Base-by-base conservation (phyloP, 139 green algal genomes). In the Spirogloea muscicola region DNA sequence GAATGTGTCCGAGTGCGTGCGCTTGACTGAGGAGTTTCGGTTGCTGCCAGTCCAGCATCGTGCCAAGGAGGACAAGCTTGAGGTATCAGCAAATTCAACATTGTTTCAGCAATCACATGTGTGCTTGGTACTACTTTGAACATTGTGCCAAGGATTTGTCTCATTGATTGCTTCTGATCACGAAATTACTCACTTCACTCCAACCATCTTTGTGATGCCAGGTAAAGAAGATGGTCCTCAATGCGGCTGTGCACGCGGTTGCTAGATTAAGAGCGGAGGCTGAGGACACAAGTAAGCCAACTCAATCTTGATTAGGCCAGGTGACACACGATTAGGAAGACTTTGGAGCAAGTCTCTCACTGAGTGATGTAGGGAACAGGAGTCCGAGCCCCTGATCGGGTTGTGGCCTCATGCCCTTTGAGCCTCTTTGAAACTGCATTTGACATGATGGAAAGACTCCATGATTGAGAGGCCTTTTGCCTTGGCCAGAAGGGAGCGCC, bases 61-160 rank as follows among this genome's bases (percentile, higher is more conserved):
- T 4, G 61, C 51, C n/a, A 86, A 86, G 27, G 81, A 87, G 44
- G 81, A 86, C 55, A 87, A 87, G 81, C 81, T 86, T 2, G 83
- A 84, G 81, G 79, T 83, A 7, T 77, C 46, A 65, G 10, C 36
- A 13, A 42, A 25, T 25, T 13, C 43, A 51, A 13, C 10, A 25
- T 51, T 51, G 10, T 13, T 51, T 51, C 10, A 25, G 43, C 10
- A 51, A 51, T 25, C 43, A 51, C 43, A 51, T 10, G 10, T 25
- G 10, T 51, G 10, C 10, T 51, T 51, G 10, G 10, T 10, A 51
- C 10, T 25, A 51, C 10, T 10, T 51, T 51, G 43, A 51, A 51
- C 10, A 51, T 51, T 21, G 21, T 21, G n/a, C n/a, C 21, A 55
- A 21, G 46, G n/a, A 21, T 21, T 55, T 55, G 46, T n/a, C 46